A percentile compares a stretch with the other conserved stretches of the same genome.
phyloP scores from a whole-genome alignment of 78 protist species.

The Protostelium mycophagum region DNA sequence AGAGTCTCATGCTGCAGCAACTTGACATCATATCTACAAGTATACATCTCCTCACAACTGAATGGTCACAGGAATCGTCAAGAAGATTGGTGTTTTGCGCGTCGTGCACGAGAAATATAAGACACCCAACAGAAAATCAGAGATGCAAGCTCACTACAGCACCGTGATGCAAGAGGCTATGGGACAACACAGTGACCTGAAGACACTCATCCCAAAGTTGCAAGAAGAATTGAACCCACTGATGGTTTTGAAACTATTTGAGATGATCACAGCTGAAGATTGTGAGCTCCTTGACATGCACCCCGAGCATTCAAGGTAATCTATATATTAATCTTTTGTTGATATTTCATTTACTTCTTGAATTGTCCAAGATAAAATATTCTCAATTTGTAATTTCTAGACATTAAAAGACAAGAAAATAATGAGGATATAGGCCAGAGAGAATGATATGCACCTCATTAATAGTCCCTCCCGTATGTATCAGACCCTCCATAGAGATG shows the following conservation, averaged over 20 bases:
- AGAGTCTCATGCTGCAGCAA: too few species aligned
- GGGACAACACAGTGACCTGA: conserved; percentile 38
- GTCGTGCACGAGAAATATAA: conserved; percentile 82
- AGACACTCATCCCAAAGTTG: conserved; percentile 22
- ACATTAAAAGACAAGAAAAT: too few species aligned
- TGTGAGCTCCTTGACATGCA: conserved; percentile 77
- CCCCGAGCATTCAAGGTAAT: conserved; percentile 61
- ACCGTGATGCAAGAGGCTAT: conserved; percentile 32
- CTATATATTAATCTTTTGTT: too few species aligned
- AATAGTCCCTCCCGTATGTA: conserved; percentile 93
- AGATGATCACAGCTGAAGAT: conserved; percentile 71
- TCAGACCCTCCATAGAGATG: conserved; percentile 93
- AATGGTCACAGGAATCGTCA: conserved; percentile 83
- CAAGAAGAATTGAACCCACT: conserved; percentile 89
- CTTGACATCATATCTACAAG: background rate
- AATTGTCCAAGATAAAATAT: too few species aligned
- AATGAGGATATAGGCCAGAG: conserved; percentile 88
- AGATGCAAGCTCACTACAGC: conserved; percentile 13
- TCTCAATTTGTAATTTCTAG: too few species aligned
- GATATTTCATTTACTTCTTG: too few species aligned
- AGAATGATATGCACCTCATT: conserved; percentile 62
- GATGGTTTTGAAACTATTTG: conserved; percentile 64
- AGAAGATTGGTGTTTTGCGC: conserved; percentile 68
- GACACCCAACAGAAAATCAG: conserved; percentile 7
- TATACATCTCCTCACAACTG: conserved; percentile 84